Evolutionary conservation across 176 grass and related monocot genomes (phyloP).

Genomic region (Carex cristatella): DNA sequence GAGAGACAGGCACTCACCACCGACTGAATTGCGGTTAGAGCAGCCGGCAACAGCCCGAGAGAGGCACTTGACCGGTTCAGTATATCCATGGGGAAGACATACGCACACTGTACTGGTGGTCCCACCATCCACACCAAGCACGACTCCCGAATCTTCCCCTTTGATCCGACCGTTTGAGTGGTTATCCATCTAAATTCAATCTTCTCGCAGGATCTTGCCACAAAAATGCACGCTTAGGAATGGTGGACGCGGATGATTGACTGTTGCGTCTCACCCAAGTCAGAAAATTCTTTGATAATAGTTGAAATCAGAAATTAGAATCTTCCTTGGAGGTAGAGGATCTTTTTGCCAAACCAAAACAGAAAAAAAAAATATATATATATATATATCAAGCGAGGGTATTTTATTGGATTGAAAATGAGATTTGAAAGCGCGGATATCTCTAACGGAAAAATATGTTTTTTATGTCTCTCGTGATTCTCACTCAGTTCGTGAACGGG

Average conservation of each 20-base stretch:
- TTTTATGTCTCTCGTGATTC: neutral
- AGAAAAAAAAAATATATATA: neutral
- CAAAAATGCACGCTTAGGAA: no score
- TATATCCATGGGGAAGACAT: conserved; percentile 65
- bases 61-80: conserved; percentile 27
- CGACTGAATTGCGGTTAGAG: conserved; percentile 95
- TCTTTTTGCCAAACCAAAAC: neutral
- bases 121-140: conserved; percentile 88
- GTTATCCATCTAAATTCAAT: conserved; percentile 37
- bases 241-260: neutral
- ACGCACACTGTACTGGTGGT: conserved; percentile 96
- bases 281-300: neutral
- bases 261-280: neutral
- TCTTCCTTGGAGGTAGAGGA: neutral
- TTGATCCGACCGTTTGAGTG: conserved; percentile 41
- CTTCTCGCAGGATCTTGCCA: no score
- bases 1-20: conserved; percentile 37
- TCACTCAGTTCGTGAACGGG: neutral
- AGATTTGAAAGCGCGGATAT: neutral
- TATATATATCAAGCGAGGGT: neutral
- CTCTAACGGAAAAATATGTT: no score
- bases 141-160: conserved; percentile 41
- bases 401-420: neutral
- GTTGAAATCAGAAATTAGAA: neutral
- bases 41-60: conserved; percentile 73